Conservation (phyloP, 495 filamentous ascomycete genomes). For the Daldinia concentrica region DNA sequence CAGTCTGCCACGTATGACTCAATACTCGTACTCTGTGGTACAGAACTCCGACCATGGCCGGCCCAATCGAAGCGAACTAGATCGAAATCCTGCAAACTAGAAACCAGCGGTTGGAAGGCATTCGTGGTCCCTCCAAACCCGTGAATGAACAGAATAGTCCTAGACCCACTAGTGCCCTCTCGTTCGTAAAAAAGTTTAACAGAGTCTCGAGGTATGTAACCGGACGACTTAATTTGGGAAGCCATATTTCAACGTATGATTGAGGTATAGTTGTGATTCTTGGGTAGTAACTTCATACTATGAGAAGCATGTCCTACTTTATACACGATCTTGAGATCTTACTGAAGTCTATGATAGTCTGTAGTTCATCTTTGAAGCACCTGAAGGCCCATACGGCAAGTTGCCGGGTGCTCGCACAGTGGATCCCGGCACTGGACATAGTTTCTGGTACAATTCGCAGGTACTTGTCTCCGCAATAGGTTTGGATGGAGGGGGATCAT, state of each 20-base stretch:
- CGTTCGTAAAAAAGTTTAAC: slow-evolving; percentile 23
- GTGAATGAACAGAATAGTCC: slow-evolving; percentile 16
- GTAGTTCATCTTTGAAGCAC: not conserved
- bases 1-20: slow-evolving; percentile 23
- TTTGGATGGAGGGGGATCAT: not conserved
- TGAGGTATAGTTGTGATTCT: not conserved
- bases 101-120: slow-evolving; percentile 11
- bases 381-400: not conserved
- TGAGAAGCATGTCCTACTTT: not conserved
- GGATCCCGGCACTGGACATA: not conserved
- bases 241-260: not conserved
- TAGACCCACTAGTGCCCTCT: slow-evolving; percentile 4
- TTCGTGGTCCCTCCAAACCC: slow-evolving; percentile 18
- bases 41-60: slow-evolving; percentile 19
- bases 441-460: not conserved
- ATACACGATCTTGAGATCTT: not conserved
- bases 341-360: not conserved
- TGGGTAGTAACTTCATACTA: not conserved
- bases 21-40: not conserved
- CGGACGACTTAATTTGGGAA: slow-evolving; percentile 18
- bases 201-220: slow-evolving; percentile 12
- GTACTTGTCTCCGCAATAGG: not conserved
- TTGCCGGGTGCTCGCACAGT: not conserved
- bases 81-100: slow-evolving; percentile 9
- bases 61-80: slow-evolving; percentile 17